A percentile compares a stretch with the other conserved stretches of the same genome.
These are phyloP conservation scores for Articulospora tetracladia DNA, from an alignment of 495 filamentous ascomycete species.

Conservation along the genomic window DNA sequence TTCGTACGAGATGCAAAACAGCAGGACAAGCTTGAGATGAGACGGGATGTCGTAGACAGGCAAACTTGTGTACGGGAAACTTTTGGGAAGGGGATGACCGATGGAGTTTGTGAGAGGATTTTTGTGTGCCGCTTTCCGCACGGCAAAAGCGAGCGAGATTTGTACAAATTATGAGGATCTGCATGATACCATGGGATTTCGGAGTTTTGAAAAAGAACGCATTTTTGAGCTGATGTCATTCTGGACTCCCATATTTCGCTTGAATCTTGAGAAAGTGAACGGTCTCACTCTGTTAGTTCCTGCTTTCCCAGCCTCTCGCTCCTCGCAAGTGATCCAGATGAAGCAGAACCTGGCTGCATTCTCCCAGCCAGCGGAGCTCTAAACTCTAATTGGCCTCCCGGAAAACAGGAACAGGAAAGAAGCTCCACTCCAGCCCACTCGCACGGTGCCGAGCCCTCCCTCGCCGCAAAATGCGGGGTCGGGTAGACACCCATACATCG, in stretches of 20 bases:
- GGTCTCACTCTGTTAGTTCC: too few relatives aligned
- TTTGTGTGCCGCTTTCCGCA: neutral
- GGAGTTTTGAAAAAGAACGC: neutral
- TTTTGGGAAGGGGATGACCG: neutral
- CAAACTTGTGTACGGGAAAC: too few relatives aligned
- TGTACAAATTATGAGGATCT: constrained; percentile 1
- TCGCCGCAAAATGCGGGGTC: neutral
- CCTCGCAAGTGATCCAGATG: too few relatives aligned
- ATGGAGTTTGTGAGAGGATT: neutral
- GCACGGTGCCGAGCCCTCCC: too few relatives aligned
- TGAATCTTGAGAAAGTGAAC: too few relatives aligned
- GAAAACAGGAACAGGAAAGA: neutral
- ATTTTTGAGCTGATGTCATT: too few relatives aligned
- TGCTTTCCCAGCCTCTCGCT: too few relatives aligned
- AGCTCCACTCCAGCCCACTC: too few relatives aligned
- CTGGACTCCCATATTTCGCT: too few relatives aligned
- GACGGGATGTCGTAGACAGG: too few relatives aligned
- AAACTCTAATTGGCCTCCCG: neutral
- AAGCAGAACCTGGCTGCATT: neutral
- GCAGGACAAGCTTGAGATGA: constrained; percentile 1
- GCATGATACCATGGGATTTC: constrained; percentile 1
- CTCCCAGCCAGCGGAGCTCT: neutral
- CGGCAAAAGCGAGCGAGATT: neutral
- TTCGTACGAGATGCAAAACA: constrained; percentile 16
- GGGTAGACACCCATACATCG: neutral